Evolutionary conservation across 2,329 filamentous ascomycete species (phyloP).

Genomic region (Phialemoniopsis sp.): DNA sequence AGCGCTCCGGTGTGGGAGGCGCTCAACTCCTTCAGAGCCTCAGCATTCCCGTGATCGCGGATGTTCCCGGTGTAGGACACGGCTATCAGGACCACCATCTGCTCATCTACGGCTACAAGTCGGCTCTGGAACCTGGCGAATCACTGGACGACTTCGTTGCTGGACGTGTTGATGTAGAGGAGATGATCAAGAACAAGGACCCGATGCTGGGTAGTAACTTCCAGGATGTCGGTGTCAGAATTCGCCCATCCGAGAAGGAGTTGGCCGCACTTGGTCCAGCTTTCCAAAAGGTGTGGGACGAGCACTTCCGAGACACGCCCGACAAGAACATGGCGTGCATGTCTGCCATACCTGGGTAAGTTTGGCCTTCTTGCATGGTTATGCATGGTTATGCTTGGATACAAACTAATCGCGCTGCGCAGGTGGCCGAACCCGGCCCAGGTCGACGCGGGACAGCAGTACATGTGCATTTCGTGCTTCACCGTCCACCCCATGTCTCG

Average conservation of each 20-base stretch:
- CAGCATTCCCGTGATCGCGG: constrained; percentile 42
- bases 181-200: constrained; percentile 15
- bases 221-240: constrained; percentile 47
- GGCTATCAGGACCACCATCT: constrained; percentile 53
- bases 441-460: too few species aligned
- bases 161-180: constrained; percentile 11
- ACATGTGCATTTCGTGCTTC: constrained; percentile 45
- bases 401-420: constrained; percentile 8
- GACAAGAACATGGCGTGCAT: constrained; percentile 12
- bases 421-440: too few species aligned
- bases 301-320: constrained; percentile 33
- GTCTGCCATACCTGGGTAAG: constrained; percentile 13
- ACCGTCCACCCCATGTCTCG: constrained; percentile 57
- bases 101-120: constrained; percentile 44
- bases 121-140: constrained; percentile 35
- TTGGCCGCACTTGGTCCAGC: constrained; percentile 43
- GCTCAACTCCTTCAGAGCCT: constrained; percentile 33
- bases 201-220: constrained; percentile 48
- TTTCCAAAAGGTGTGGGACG: constrained; percentile 45
- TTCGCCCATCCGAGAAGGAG: constrained; percentile 48
- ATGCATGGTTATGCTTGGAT: constrained; percentile 27
- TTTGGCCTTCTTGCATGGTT: constrained; percentile 23
- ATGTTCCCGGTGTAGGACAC: constrained; percentile 48
- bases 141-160: constrained; percentile 29
- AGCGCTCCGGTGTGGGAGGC: constrained; percentile 59